These are phyloP conservation scores for Coccomyxa sp. DNA, from an alignment of 139 green algal genomes.

Conservation along the genomic window DNA sequence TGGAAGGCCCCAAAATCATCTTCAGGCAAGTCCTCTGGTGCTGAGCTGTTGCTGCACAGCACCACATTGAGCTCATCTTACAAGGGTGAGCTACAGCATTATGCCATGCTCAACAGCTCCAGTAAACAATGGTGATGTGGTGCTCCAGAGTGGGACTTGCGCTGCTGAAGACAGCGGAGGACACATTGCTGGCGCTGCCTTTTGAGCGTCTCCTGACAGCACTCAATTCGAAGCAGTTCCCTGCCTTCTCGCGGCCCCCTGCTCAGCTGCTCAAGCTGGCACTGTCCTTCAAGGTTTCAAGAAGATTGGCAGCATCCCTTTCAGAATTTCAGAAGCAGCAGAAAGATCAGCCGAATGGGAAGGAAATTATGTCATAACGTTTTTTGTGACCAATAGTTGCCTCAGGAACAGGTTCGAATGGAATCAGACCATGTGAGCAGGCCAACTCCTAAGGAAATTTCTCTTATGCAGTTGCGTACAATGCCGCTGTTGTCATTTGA, in stretches of 20 bases:
- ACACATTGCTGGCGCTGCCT: conserved; percentile 36
- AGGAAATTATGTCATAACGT: neutral
- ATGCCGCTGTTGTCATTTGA: too few relatives aligned
- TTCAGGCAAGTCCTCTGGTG: conserved; percentile 6
- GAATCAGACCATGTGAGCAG: too few relatives aligned
- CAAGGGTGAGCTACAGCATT: too few relatives aligned
- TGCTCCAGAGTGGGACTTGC: conserved; percentile 65
- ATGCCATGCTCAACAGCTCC: too few relatives aligned
- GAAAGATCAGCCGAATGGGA: neutral
- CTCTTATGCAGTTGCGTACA: too few relatives aligned
- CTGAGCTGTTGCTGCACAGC: neutral
- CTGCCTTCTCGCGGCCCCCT: conserved; percentile 18
- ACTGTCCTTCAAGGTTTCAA: conserved; percentile 36
- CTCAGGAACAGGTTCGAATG: too few relatives aligned
- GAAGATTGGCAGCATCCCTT: conserved; percentile 12
- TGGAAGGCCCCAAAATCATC: conserved; percentile 60
- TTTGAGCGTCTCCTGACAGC: conserved; percentile 50
- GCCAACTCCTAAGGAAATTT: too few relatives aligned
- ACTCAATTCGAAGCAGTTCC: conserved; percentile 23
- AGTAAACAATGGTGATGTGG: too few relatives aligned
- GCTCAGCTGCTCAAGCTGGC: conserved; percentile 25
- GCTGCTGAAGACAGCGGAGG: conserved; percentile 52
- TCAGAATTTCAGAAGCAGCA: neutral
- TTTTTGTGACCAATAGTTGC: too few relatives aligned
- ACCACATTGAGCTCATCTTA: too few relatives aligned